These are phyloP conservation scores for Phytophthora parvispora DNA, from an alignment of 352 stramenopile species.

Conservation along the genomic window DNA sequence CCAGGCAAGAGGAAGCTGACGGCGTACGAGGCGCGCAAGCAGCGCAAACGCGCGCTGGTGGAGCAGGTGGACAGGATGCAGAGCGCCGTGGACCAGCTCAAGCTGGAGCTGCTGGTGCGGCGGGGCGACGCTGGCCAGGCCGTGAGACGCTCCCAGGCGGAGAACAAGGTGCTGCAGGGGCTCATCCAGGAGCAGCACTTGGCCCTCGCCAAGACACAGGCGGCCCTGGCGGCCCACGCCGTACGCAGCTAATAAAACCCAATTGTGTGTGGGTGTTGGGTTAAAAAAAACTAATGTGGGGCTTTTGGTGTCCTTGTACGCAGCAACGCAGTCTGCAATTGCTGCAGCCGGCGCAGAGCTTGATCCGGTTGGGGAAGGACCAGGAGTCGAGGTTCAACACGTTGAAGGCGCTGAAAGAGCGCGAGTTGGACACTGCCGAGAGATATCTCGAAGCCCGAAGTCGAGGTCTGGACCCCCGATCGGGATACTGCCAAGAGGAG, in stretches of 20 bases:
- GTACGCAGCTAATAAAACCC: constrained; percentile 16
- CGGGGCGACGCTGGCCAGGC: constrained; percentile 17
- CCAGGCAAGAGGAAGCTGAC: constrained; percentile 19
- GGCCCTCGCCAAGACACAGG: constrained; percentile 19
- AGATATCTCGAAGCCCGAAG: constrained; percentile 34
- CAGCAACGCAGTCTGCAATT: constrained; percentile 24
- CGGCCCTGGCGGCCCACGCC: constrained; percentile 3
- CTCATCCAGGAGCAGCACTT: constrained; percentile 29
- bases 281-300: background rate
- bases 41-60: constrained; percentile 36
- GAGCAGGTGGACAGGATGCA: constrained; percentile 34
- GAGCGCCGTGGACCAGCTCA: constrained; percentile 35
- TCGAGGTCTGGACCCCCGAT: constrained; percentile 19
- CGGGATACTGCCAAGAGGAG: constrained; percentile 35
- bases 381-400: constrained; percentile 23
- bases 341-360: constrained; percentile 18
- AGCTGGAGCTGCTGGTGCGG: constrained; percentile 31
- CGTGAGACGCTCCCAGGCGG: background rate
- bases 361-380: constrained; percentile 27
- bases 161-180: constrained; percentile 21
- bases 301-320: no score
- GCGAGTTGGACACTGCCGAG: constrained; percentile 26
- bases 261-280: no score
- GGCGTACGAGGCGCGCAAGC: constrained; percentile 35
- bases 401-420: constrained; percentile 33